Percentiles rank a stretch among this genome's conserved stretches.
Conservation (phyloP, 176 grass and related monocot genomes). For the Cymbopogon citratus region DNA sequence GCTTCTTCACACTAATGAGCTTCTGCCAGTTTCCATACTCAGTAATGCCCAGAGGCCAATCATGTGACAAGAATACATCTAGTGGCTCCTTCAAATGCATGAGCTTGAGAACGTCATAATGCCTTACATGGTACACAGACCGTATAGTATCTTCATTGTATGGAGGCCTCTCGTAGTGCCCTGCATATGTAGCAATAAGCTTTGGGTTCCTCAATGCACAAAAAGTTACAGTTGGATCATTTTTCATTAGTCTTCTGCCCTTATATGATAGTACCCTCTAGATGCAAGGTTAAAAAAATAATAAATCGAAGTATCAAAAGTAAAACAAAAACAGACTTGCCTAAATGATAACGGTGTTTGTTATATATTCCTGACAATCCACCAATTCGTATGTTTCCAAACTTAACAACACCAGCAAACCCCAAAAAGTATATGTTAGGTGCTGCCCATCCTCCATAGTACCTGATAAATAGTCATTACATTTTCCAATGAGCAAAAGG, state of each 20-base stretch:
- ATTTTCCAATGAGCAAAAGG: conserved; percentile 10
- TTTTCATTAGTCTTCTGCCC: not conserved
- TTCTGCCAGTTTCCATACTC: conserved; percentile 84
- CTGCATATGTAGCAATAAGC: conserved; percentile 28
- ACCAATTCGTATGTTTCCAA: conserved; percentile 91
- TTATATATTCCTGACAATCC: conserved; percentile 93
- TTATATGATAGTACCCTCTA: not conserved
- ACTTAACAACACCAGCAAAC: conserved; percentile 82
- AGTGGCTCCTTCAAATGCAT: conserved; percentile 72
- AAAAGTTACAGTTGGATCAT: not conserved
- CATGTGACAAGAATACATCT: conserved; percentile 96
- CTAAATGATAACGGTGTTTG: conserved; percentile 41
- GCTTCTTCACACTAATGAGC: conserved; percentile 44
- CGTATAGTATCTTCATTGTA: conserved; percentile 53
- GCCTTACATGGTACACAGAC: conserved; percentile 78
- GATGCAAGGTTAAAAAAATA: not conserved
- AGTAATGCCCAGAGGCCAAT: conserved; percentile 94
- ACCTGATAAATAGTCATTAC: conserved; percentile 37
- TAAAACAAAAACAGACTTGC: conserved; percentile 39
- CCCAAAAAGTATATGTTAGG: conserved; percentile 94
- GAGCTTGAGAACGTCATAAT: conserved; percentile 86
- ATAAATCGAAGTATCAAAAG: not conserved
- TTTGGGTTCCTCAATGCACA: conserved; percentile 3
- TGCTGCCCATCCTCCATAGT: conserved; percentile 94
- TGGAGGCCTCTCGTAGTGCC: conserved; percentile 80